These are phyloP conservation scores for Penicillium chermesinum DNA, from an alignment of 495 filamentous ascomycete species.

Conservation along the genomic window DNA sequence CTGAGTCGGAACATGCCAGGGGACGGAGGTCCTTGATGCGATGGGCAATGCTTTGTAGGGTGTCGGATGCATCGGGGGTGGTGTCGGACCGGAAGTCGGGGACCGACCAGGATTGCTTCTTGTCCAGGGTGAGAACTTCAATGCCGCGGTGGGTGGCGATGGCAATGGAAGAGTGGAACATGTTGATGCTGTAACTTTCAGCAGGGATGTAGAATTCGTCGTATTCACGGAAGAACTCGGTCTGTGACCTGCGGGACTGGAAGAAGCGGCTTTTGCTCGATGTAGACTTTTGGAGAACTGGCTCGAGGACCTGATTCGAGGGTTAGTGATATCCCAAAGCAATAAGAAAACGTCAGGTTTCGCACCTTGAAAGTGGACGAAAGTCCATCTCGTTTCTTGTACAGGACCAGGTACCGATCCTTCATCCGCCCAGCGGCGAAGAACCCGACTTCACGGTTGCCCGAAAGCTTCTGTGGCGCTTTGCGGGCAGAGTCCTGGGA, in stretches of 20 bases:
- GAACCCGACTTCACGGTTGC: conserved; percentile 85
- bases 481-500: conserved; percentile 60
- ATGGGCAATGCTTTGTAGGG: conserved; percentile 71
- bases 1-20: conserved; percentile 95
- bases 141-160: conserved; percentile 90
- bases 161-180: conserved; percentile 89
- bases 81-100: conserved; percentile 64
- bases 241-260: conserved; percentile 60
- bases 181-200: conserved; percentile 92
- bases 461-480: conserved; percentile 87
- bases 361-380: conserved; percentile 82
- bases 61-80: conserved; percentile 48
- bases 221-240: conserved; percentile 95
- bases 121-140: conserved; percentile 92
- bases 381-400: conserved; percentile 90
- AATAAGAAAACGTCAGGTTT: too few species aligned
- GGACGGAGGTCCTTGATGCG: conserved; percentile 77
- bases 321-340: neutral
- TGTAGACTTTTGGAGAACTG: conserved; percentile 75
- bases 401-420: conserved; percentile 87
- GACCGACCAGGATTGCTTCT: conserved; percentile 86
- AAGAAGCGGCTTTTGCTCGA: conserved; percentile 60
- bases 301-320: conserved; percentile 68
- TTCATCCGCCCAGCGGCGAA: conserved; percentile 96
- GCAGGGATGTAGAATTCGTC: conserved; percentile 98